A percentile compares a stretch with the other conserved stretches of the same genome.
phyloP scores from a whole-genome alignment of 495 filamentous ascomycete species.

The Daldinia concentrica region DNA sequence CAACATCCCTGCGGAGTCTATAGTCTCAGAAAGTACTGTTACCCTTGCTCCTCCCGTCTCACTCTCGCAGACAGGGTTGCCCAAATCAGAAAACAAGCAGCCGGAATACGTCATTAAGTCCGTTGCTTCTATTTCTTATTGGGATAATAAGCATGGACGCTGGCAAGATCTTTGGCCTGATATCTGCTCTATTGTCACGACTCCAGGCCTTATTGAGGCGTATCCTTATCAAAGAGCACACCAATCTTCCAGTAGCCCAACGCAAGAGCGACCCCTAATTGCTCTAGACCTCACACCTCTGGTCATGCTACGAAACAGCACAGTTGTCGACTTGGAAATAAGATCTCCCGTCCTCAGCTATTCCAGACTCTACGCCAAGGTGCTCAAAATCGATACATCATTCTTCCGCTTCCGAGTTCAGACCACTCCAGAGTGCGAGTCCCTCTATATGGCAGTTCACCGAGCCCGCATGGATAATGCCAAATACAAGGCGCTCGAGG shows the following conservation, averaged over 20 bases:
- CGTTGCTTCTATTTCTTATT: conserved; percentile 82
- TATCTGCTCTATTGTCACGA: conserved; percentile 81
- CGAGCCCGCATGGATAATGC: conserved; percentile 85
- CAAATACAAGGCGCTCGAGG: conserved; percentile 83
- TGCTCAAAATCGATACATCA: conserved; percentile 74
- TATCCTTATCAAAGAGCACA: conserved; percentile 69
- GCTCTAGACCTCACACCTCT: conserved; percentile 86
- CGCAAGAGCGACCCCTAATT: conserved; percentile 68
- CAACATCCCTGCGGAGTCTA: conserved; percentile 37
- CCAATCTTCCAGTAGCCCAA: conserved; percentile 24
- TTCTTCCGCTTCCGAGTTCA: conserved; percentile 79
- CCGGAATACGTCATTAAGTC: conserved; percentile 67
- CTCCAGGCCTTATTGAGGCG: conserved; percentile 86
- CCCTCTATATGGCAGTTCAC: conserved; percentile 84
- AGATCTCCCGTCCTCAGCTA: conserved; percentile 71
- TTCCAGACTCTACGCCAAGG: conserved; percentile 72
- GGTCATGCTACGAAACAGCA: conserved; percentile 86
- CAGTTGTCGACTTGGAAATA: conserved; percentile 92
- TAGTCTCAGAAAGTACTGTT: conserved; percentile 48
- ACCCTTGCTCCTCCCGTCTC: conserved; percentile 80
- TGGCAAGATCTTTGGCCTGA: conserved; percentile 83
- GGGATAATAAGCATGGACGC: conserved; percentile 76
- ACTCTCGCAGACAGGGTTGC: conserved; percentile 72
- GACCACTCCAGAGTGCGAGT: conserved; percentile 77
- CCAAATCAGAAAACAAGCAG: conserved; percentile 56